Evolutionary conservation across 2,329 filamentous ascomycete genomes (phyloP).

Genomic region (Venturia carpophila): DNA sequence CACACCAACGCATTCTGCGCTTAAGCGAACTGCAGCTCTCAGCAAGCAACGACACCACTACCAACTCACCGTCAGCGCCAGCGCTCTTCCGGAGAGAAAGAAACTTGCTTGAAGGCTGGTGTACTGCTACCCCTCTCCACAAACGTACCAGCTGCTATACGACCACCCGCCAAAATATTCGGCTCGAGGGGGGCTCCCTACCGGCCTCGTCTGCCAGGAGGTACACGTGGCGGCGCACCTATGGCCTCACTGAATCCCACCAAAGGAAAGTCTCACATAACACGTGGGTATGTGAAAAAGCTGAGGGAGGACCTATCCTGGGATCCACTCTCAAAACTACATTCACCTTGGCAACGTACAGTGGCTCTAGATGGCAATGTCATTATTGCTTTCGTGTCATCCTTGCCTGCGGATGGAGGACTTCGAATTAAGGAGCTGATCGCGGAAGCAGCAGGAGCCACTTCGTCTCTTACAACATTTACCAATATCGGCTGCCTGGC

Average conservation of each 20-base stretch:
- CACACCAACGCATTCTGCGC: slow-evolving; percentile 5
- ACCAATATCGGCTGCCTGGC: not conserved
- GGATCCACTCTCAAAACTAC: not conserved
- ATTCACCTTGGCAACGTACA: slow-evolving; percentile 7
- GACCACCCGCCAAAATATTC: not conserved
- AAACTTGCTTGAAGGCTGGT: not conserved
- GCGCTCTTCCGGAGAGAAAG: not conserved
- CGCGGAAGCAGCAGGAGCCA: not conserved
- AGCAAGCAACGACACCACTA: slow-evolving; percentile 11
- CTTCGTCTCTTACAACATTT: not conserved
- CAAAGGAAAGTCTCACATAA: slow-evolving; percentile 9
- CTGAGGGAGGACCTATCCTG: not conserved
- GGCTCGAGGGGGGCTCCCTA: slow-evolving; percentile 8
- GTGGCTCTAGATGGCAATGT: not conserved
- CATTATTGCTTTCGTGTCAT: not conserved
- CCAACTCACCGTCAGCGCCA: slow-evolving; percentile 5
- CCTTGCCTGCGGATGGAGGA: not conserved
- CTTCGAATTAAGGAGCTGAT: not conserved
- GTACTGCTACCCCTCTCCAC: slow-evolving; percentile 1
- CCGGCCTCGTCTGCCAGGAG: not conserved
- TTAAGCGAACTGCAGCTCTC: slow-evolving; percentile 11
- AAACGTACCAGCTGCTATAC: not conserved
- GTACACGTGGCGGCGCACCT: slow-evolving; percentile 11
- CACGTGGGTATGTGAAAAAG: not conserved
- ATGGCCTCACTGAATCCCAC: not conserved